phyloP scores from a whole-genome alignment of 75 land plant genomes.

The Cryptomeria japonica region DNA sequence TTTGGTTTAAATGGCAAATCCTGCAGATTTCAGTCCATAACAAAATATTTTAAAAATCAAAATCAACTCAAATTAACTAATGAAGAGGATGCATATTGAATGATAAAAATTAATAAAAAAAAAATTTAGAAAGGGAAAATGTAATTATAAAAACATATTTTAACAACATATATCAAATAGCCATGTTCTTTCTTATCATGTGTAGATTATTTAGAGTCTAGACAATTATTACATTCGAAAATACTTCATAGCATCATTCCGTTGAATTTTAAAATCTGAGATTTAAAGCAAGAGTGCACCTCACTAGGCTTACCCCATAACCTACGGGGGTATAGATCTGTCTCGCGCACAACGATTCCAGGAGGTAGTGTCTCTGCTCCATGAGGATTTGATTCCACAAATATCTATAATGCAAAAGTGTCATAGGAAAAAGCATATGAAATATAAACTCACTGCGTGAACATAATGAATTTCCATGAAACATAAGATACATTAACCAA shows the following conservation, averaged over 20 bases:
- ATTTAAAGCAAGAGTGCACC: slow-evolving; percentile 14
- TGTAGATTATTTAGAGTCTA: neutral
- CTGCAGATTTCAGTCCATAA: slow-evolving; percentile 17
- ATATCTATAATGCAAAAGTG: neutral
- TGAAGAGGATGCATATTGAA: no score
- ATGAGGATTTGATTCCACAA: slow-evolving; percentile 15
- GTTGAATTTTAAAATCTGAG: neutral
- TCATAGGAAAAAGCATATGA: no score
- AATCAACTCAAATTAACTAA: neutral
- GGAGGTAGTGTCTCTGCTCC: slow-evolving; percentile 44
- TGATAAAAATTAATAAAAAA: neutral
- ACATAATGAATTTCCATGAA: no score
- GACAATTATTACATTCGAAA: neutral
- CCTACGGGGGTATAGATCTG: slow-evolving; percentile 46
- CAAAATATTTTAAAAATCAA: neutral
- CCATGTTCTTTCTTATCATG: slow-evolving; percentile 16
- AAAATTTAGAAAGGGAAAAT: neutral
- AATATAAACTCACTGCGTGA: no score
- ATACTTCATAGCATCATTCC: neutral
- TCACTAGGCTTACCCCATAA: slow-evolving; percentile 52
- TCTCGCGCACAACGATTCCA: slow-evolving; percentile 18
- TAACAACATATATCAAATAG: neutral
- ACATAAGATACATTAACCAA: no score
- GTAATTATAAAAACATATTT: neutral
- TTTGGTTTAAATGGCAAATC: slow-evolving; percentile 25